Conservation (phyloP, 331 rosid species). For the Malus hybrid region DNA sequence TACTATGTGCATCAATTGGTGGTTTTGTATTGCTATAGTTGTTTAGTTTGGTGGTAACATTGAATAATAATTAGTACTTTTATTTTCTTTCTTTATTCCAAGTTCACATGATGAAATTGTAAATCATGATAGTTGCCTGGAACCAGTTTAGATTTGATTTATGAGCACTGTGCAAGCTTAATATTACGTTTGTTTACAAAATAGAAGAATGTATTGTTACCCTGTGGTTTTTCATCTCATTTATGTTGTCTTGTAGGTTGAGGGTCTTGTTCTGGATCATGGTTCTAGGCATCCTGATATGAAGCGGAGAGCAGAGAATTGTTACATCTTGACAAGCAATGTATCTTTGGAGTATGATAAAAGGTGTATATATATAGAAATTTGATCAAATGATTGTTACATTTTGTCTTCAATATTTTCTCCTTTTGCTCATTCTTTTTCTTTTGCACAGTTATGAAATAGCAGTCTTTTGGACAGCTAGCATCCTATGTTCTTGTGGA, state of each 20-base stretch:
- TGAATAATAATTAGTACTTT: too few relatives aligned
- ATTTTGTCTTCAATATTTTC: neutral
- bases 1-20: neutral
- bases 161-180: neutral
- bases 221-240: slow-evolving; percentile 4
- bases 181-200: neutral
- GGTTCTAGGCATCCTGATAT: slow-evolving; percentile 99
- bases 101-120: neutral
- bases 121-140: neutral
- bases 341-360: slow-evolving; percentile 92
- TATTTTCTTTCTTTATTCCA: neutral
- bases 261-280: slow-evolving; percentile 98
- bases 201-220: neutral
- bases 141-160: neutral
- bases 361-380: slow-evolving; percentile 39
- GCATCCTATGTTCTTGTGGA: neutral
- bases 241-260: slow-evolving; percentile 48
- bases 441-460: neutral
- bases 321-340: slow-evolving; percentile 74
- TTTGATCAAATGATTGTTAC: neutral
- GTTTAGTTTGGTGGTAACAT: neutral
- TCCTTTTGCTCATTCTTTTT: neutral
- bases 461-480: neutral
- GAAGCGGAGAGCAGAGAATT: slow-evolving; percentile 93
- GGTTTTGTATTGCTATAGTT: neutral